phyloP scores from a whole-genome alignment of 164 flowering plant species.

The Stephania cephalantha region DNA sequence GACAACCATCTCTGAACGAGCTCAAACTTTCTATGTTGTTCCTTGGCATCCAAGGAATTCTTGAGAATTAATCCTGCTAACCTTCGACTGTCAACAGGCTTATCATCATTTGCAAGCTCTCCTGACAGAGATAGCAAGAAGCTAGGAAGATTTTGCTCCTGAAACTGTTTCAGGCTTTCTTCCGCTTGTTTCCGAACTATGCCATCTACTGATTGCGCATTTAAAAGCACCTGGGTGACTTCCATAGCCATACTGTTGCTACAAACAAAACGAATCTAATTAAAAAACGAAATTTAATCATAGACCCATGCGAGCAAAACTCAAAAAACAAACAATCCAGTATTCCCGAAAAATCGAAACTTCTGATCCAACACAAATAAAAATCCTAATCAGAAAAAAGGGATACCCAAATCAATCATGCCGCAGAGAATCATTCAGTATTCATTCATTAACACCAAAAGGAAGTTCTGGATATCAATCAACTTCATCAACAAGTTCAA shows the following conservation, averaged over 20 bases:
- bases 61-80: slow-evolving; percentile 58
- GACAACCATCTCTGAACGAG: slow-evolving; percentile 56
- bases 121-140: slow-evolving; percentile 52
- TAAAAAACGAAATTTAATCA: not conserved
- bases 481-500: not conserved
- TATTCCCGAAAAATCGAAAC: not conserved
- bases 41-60: slow-evolving; percentile 63
- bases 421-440: not conserved
- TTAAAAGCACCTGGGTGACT: slow-evolving; percentile 54
- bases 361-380: not conserved
- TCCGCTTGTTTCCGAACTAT: slow-evolving; percentile 52
- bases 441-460: not conserved
- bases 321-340: not conserved
- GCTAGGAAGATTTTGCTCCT: slow-evolving; percentile 53
- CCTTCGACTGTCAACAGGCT: slow-evolving; percentile 59
- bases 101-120: slow-evolving; percentile 52
- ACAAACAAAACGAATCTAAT: not conserved
- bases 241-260: slow-evolving; percentile 41
- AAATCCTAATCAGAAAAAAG: not conserved
- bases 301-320: not conserved
- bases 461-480: not conserved
- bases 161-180: slow-evolving; percentile 49
- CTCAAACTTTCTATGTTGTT: slow-evolving; percentile 48
- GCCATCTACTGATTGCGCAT: slow-evolving; percentile 55
- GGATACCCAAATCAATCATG: not conserved